phyloP scores from a whole-genome alignment of 768 basidiomycete genomes.

The Xerocomus potaroensis region DNA sequence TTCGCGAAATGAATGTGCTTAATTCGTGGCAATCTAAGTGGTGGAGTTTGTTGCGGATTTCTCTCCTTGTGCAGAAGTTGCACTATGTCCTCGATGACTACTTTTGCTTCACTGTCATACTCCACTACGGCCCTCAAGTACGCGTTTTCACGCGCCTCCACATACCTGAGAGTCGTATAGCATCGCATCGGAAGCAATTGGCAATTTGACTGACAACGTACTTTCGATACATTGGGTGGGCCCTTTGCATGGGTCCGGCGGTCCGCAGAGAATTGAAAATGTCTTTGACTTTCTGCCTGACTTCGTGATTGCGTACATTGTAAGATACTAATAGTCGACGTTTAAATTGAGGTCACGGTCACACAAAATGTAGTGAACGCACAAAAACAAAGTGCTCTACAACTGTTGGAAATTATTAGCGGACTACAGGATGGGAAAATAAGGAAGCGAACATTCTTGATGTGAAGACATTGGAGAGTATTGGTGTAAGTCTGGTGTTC shows the following conservation, averaged over 20 bases:
- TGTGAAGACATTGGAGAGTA: conserved; percentile 37
- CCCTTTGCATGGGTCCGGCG: not conserved
- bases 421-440: not conserved
- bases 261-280: conserved; percentile 12
- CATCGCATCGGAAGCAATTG: too few relatives aligned
- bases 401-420: conserved; percentile 31
- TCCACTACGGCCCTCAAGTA: conserved; percentile 13
- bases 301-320: conserved; percentile 16
- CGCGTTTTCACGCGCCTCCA: not conserved
- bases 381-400: conserved; percentile 46
- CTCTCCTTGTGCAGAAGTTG: conserved; percentile 21
- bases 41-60: not conserved
- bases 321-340: conserved; percentile 16
- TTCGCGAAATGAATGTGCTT: conserved; percentile 30
- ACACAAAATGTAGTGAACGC: conserved; percentile 16
- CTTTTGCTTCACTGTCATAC: conserved; percentile 7
- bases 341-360: not conserved
- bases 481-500: conserved; percentile 11
- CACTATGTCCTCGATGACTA: conserved; percentile 20
- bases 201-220: not conserved
- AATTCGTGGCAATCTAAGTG: conserved; percentile 14
- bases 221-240: conserved; percentile 9
- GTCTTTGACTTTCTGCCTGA: conserved; percentile 2
- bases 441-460: conserved; percentile 42
- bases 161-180: not conserved